Evolutionary conservation across 2,329 filamentous ascomycete species (phyloP), one percentile per base, ranked within the genome.

Genomic region (Trichoderma endophyticum): DNA sequence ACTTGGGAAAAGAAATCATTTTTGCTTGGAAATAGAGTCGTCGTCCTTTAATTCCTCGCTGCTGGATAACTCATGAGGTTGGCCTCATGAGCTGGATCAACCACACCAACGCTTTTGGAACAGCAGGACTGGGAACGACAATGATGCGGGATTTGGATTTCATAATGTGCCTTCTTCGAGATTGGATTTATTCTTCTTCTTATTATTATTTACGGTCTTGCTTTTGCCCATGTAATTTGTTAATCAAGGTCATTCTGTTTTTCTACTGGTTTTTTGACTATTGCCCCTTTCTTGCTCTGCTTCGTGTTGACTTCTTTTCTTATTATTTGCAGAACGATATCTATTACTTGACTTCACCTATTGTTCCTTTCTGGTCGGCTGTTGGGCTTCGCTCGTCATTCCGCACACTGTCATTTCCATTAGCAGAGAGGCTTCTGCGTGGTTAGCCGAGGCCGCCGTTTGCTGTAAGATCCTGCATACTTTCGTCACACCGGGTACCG

Each of bases 11-110:
- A 66, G 15, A 54, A 39, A 63, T 24, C 2, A 21, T 48, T 43
- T 68, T 71, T 65, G 24, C 36, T 26, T 48, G 65, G 56, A 69
- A 56, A 60, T 69, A 69, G 66, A 69, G 36, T 34, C 34, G 36
- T 34, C 24, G 39, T 57, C 32, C 34, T 30, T 68, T 14, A 11
- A 15, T 30, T 24, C 57, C 18, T 32, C 6, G 11, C 15, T 66
- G 63, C 48, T 26, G 30, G 63, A 36, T 32, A 36, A 32, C 48
- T 6, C 18, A 39, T 30, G 48, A 57, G 34, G 11, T 59, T 68
- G 34, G 6, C 18, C 51, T 39, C 24, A 43, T 24, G 34, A 36
- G 34, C 24, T 30, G 65, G 64, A 48, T 24, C 12, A 11, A 28
- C 39, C 7, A 54, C 54, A 54, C 54, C 65, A 59, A 68, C 51